phyloP scores from a whole-genome alignment of 2,329 filamentous ascomycete species.

The Phaeosphaeriaceae sp. region DNA sequence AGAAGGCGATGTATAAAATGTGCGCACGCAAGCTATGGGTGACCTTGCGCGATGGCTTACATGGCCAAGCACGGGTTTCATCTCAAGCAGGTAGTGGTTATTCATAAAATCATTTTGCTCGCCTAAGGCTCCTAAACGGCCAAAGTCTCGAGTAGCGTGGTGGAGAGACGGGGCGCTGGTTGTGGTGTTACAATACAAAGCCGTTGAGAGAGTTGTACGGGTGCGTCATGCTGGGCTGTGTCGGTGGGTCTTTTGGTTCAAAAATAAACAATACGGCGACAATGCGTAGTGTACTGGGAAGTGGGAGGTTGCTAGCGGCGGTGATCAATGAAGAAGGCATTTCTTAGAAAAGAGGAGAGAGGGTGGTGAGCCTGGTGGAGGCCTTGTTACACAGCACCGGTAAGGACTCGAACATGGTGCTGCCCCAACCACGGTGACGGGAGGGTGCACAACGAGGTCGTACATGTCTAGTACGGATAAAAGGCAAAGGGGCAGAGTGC shows the following conservation, averaged over 20 bases:
- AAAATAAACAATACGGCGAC: constrained; percentile 12
- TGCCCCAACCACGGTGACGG: constrained; percentile 39
- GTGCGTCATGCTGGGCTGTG: not conserved
- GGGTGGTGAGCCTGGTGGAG: not conserved
- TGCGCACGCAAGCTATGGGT: no score
- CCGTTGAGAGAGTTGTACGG: not conserved
- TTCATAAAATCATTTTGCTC: constrained; percentile 2
- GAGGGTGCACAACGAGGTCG: constrained; percentile 21
- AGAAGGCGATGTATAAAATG: not conserved
- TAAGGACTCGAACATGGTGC: constrained; percentile 20
- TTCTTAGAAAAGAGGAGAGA: constrained; percentile 3
- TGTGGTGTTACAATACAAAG: constrained; percentile 3
- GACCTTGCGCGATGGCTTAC: no score
- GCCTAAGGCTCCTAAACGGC: constrained; percentile 34
- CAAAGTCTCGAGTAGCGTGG: constrained; percentile 34
- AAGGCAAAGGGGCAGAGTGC: no score
- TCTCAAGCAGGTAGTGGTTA: no score
- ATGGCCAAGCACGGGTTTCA: not conserved
- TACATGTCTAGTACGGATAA: constrained; percentile 21
- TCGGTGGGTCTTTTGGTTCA: not conserved
- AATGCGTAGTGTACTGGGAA: constrained; percentile 4
- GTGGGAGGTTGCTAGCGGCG: constrained; percentile 1
- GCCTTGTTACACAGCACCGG: constrained; percentile 8
- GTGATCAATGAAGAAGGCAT: not conserved
- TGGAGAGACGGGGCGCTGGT: constrained; percentile 9